These are phyloP conservation scores for Cystobasidium onofrii DNA, from an alignment of 768 basidiomycete genomes.

Conservation along the genomic window DNA sequence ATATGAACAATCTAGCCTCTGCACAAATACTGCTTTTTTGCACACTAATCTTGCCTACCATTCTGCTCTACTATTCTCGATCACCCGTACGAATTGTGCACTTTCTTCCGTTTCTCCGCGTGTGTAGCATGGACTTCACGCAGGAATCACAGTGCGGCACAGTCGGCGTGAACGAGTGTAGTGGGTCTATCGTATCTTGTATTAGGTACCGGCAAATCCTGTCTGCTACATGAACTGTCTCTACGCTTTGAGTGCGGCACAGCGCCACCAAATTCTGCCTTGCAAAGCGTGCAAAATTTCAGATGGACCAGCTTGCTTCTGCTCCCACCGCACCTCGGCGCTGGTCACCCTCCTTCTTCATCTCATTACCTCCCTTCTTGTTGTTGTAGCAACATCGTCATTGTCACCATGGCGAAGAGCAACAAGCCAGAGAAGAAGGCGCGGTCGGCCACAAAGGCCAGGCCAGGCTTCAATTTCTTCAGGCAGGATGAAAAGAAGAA, in stretches of 20 bases:
- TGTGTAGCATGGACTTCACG: too few species aligned
- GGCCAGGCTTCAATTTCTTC: conserved; percentile 65
- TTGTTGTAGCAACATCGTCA: conserved; percentile 16
- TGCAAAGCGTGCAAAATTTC: not conserved
- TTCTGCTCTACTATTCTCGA: not conserved
- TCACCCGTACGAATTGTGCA: not conserved
- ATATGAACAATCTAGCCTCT: too few species aligned
- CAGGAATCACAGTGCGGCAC: too few species aligned
- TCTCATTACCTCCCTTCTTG: not conserved
- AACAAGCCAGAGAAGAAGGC: not conserved
- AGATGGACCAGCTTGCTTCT: not conserved
- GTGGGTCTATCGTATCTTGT: too few species aligned
- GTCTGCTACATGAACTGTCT: too few species aligned
- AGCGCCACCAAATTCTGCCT: not conserved
- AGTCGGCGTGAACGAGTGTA: too few species aligned
- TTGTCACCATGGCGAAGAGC: not conserved
- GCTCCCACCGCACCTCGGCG: not conserved
- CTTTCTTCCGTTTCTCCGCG: not conserved
- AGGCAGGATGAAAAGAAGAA: conserved; percentile 71
- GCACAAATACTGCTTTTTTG: too few species aligned
- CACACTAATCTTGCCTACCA: not conserved
- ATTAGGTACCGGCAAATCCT: too few species aligned
- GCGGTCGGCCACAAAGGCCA: not conserved
- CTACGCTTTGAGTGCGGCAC: too few species aligned
- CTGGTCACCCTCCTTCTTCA: not conserved